Evolutionary conservation across 202 grass and related monocot species (phyloP), one percentile per base, ranked within the genome.

Genomic region (Schoenoplectus triqueter): DNA sequence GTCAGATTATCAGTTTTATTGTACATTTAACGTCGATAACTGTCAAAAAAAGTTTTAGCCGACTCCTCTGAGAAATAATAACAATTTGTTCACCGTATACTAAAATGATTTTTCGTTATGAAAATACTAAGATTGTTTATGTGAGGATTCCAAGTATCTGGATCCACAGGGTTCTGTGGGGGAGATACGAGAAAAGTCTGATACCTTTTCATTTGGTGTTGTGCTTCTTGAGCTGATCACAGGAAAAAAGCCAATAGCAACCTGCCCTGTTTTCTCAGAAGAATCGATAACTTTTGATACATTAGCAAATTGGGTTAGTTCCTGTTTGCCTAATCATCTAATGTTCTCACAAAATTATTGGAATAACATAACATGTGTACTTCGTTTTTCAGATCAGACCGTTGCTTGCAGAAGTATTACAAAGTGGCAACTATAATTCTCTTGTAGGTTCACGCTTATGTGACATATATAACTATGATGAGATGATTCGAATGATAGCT

Each of bases 221-320:
- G 92, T 95, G 89, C 96, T 99, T 92, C 90, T 99, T 61, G 96
- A 99, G 87, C 82, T 99, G 75, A 99, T 99, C 78, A 99, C 91
- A 39, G 96, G 96, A 3, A 89, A 91, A 44, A 92, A 90, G 6
- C 96, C 96, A 70, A 90, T 94, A 80, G 90, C 87, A 83, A 75
- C 93, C 55, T 87, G 63, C 60, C 88, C 93, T 14, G 70, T 48
- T 7, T 86, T 78, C 21, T 89, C 90, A 87, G 92, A 97, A 78
- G 73, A 78, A 78, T 42, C 73, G 1, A 8, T 15, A 21, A 21
- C 13, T 5, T 78, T 17, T 78, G 92, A 97, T 54, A 94, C 88
- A 47, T 73, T 98, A 84, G 93, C 93, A 85, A 93, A 98, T 52
- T 98, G 96, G 96, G 96, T 98, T 85, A 89, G 93, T 83, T 82